These are phyloP conservation scores for Fagus sylvatica DNA, from an alignment of 306 rosid species.

Conservation along the genomic window DNA sequence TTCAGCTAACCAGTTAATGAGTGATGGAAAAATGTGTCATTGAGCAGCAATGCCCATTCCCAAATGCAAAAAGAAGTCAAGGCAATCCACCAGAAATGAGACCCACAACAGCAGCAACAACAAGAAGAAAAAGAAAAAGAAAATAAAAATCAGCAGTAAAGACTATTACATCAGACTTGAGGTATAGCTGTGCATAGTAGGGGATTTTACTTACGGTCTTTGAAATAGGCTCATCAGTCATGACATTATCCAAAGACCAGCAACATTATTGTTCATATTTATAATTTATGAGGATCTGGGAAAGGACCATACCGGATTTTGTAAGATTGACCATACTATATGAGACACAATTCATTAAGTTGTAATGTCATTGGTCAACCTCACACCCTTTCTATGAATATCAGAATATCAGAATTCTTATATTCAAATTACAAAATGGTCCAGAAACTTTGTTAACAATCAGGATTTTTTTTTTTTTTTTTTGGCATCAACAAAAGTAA, in stretches of 20 bases:
- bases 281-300: neutral
- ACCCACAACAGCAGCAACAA: neutral
- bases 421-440: neutral
- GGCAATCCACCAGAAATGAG: neutral
- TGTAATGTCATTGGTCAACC: neutral
- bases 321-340: neutral
- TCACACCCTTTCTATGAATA: neutral
- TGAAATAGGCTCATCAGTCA: neutral
- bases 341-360: neutral
- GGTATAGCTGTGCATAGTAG: neutral
- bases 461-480: slow-evolving; percentile 7
- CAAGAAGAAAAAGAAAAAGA: neutral
- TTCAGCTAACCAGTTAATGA: neutral
- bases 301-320: neutral
- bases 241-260: neutral
- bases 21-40: neutral
- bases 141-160: neutral
- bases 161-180: neutral
- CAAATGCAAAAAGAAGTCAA: neutral
- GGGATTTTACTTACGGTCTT: neutral
- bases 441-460: slow-evolving; percentile 10
- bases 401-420: neutral
- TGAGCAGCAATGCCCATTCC: neutral
- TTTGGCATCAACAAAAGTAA: slow-evolving; percentile 2
- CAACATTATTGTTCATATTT: neutral